Conservation (phyloP, 192 early-diverging fungal genomes). For the Jimgerdemannia lactiflua region DNA sequence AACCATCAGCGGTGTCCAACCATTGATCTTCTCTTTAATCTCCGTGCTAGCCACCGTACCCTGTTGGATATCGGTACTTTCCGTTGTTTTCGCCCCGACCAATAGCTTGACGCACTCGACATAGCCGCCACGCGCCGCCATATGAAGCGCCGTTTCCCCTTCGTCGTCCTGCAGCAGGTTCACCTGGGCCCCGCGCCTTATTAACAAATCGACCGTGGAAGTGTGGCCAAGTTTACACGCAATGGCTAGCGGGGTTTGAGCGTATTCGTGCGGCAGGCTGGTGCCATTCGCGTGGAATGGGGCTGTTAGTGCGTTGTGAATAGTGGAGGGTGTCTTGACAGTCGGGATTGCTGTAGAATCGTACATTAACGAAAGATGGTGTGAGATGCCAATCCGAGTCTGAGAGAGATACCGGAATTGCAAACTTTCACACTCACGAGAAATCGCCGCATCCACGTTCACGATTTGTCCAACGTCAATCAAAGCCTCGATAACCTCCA, state of each 20-base stretch:
- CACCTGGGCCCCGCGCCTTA: conserved; percentile 49
- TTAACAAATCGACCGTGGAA: conserved; percentile 43
- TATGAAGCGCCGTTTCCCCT: conserved; percentile 62
- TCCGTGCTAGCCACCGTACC: background rate
- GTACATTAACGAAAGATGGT: background rate
- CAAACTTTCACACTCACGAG: conserved; percentile 6
- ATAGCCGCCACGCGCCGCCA: conserved; percentile 50
- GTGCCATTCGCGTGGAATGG: background rate
- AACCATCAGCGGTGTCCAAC: conserved; percentile 60
- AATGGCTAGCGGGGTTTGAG: conserved; percentile 46
- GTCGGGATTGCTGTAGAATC: background rate
- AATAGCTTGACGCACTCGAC: conserved; percentile 48
- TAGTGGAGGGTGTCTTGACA: background rate
- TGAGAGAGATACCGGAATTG: background rate
- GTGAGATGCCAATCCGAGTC: background rate
- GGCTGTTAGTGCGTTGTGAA: background rate
- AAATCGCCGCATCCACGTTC: conserved; percentile 42
- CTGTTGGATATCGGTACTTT: conserved; percentile 9
- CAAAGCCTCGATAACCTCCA: conserved; percentile 40
- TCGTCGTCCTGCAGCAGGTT: conserved; percentile 60
- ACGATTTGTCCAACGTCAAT: conserved; percentile 49
- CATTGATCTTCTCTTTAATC: conserved; percentile 50
- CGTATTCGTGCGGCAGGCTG: background rate
- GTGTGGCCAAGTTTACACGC: conserved; percentile 50
- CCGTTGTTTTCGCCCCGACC: conserved; percentile 31